These are phyloP conservation scores for Hypsizygus ulmarius DNA, from an alignment of 1,284 basidiomycete species.

Conservation along the genomic window DNA sequence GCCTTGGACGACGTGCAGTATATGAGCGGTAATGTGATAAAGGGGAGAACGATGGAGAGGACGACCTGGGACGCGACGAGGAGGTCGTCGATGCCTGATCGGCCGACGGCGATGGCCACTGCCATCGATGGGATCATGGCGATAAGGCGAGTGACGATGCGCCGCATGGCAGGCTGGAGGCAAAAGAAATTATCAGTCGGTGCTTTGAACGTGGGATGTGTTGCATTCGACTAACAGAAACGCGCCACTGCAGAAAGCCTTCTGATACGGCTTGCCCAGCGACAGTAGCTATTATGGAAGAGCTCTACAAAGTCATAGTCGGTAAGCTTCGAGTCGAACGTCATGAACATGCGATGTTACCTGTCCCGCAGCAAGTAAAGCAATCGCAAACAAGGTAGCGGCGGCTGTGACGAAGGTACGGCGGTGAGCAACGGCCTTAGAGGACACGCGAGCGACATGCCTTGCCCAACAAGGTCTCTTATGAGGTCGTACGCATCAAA, in stretches of 20 bases:
- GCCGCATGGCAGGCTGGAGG: constrained; percentile 70
- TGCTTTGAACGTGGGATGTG: not conserved
- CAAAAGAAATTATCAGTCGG: constrained; percentile 7
- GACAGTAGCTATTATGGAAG: constrained; percentile 90
- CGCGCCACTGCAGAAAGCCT: constrained; percentile 90
- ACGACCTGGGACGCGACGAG: constrained; percentile 89
- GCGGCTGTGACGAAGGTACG: constrained; percentile 42
- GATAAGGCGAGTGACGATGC: constrained; percentile 81
- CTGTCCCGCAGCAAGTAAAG: constrained; percentile 81
- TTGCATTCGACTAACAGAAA: constrained; percentile 57
- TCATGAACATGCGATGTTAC: constrained; percentile 19
- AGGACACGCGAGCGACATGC: constrained; percentile 36
- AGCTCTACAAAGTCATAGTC: constrained; percentile 51
- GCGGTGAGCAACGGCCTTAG: not conserved
- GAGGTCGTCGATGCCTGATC: constrained; percentile 74
- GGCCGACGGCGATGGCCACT: constrained; percentile 77
- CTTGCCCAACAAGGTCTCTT: constrained; percentile 59
- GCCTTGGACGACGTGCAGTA: constrained; percentile 69
- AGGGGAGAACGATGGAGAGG: constrained; percentile 86
- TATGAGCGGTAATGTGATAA: constrained; percentile 79
- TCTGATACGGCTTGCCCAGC: constrained; percentile 93
- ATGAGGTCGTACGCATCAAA: constrained; percentile 84
- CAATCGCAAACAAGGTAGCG: constrained; percentile 83
- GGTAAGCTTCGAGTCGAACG: not conserved
- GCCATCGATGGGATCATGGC: constrained; percentile 85